These are phyloP conservation scores for Yamagishiella unicocca DNA, from an alignment of 139 green algal species.

Conservation along the genomic window DNA sequence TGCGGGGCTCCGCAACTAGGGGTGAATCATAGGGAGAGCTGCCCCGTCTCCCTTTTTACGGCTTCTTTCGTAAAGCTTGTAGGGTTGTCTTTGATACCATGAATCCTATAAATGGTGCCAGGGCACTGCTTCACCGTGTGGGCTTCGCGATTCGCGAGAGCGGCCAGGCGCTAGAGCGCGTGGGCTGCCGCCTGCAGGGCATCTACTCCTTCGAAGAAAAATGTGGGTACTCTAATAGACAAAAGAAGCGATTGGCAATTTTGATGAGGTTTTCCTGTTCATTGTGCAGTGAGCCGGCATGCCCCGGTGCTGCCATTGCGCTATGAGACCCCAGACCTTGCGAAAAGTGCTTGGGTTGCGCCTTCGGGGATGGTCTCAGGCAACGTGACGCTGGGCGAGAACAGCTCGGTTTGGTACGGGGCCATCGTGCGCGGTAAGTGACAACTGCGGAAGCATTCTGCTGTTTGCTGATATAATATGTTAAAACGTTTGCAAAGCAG, in stretches of 20 bases:
- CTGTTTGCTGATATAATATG: too few relatives aligned
- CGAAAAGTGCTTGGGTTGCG: constrained; percentile 85
- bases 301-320: constrained; percentile 43
- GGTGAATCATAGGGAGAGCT: not conserved
- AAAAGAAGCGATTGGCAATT: not conserved
- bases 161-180: constrained; percentile 91
- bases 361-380: constrained; percentile 90
- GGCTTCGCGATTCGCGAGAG: constrained; percentile 92
- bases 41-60: not conserved
- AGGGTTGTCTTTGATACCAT: constrained; percentile 1
- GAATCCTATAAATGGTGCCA: constrained; percentile 53
- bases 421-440: constrained; percentile 86
- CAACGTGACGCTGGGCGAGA: constrained; percentile 85
- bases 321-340: constrained; percentile 71
- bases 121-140: constrained; percentile 57
- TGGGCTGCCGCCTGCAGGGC: constrained; percentile 90
- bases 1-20: not conserved
- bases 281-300: constrained; percentile 58
- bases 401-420: constrained; percentile 95
- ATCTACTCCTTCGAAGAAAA: constrained; percentile 91
- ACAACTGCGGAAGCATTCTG: too few relatives aligned
- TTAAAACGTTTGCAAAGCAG: constrained; percentile 63
- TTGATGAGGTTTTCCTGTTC: not conserved
- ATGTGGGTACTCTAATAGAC: constrained; percentile 81
- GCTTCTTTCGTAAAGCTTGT: too few relatives aligned